A percentile compares a stretch with the other conserved stretches of the same genome.
phyloP scores from a whole-genome alignment of 2,329 filamentous ascomycete species.

The Pseudogymnoascus sp. region DNA sequence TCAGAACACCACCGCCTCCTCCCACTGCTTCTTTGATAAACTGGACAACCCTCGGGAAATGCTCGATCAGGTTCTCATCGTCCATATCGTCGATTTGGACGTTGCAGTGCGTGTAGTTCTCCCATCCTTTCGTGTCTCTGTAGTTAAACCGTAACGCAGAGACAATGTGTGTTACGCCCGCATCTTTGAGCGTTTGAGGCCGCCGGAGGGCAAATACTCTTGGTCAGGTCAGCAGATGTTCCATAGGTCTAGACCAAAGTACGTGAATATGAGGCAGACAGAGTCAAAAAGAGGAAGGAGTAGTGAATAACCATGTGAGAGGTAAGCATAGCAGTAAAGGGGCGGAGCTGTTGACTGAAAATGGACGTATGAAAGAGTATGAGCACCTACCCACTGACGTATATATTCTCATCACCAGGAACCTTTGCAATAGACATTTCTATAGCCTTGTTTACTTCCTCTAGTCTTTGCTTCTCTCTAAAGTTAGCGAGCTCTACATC shows the following conservation, averaged over 20 bases:
- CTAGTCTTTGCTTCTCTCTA: neutral
- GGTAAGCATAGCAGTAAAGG: neutral
- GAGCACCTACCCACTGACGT: slow-evolving; percentile 63
- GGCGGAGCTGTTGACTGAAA: neutral
- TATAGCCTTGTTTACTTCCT: neutral
- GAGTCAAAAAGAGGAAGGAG: neutral
- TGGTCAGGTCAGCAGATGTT: slow-evolving; percentile 12
- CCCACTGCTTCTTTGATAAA: slow-evolving; percentile 76
- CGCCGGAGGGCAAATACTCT: slow-evolving; percentile 75
- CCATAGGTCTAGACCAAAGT: neutral
- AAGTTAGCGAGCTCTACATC: neutral
- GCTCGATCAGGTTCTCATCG: slow-evolving; percentile 75
- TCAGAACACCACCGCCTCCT: slow-evolving; percentile 50
- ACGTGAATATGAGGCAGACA: neutral
- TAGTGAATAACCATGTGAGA: neutral
- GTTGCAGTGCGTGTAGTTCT: slow-evolving; percentile 60
- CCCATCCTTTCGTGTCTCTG: slow-evolving; percentile 42
- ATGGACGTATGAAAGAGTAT: slow-evolving; percentile 11
- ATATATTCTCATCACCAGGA: slow-evolving; percentile 61
- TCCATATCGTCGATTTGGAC: slow-evolving; percentile 88
- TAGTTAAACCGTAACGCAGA: slow-evolving; percentile 63
- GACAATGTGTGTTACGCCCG: slow-evolving; percentile 82
- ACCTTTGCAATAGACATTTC: slow-evolving; percentile 57
- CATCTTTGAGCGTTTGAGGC: slow-evolving; percentile 57
- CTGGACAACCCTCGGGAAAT: slow-evolving; percentile 67